A percentile compares a stretch with the other conserved stretches of the same genome.
Conservation (phyloP, 352 stramenopile genomes). For the Globisporangium radiosum region DNA sequence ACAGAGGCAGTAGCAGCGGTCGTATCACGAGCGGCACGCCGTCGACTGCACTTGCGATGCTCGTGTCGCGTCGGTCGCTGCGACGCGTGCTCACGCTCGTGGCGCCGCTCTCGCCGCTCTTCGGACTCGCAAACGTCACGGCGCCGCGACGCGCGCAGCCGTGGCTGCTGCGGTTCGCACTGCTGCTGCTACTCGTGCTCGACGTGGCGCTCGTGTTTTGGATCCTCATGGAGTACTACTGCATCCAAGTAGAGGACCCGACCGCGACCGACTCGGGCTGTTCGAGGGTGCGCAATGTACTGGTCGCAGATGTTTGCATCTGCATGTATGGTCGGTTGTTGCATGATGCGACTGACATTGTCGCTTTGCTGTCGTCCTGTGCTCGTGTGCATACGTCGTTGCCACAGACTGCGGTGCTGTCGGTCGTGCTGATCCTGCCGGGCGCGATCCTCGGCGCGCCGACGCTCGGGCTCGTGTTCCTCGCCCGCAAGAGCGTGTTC, state of each 20-base stretch:
- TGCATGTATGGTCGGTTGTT: neutral
- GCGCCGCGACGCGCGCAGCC: conserved; percentile 10
- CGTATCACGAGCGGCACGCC: neutral
- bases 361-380: neutral
- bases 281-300: conserved; percentile 44
- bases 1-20: no score
- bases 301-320: no score
- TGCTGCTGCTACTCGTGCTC: conserved; percentile 59
- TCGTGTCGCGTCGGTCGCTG: conserved; percentile 12
- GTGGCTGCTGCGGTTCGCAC: conserved; percentile 35
- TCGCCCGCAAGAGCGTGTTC: conserved; percentile 67
- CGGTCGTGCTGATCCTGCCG: conserved; percentile 54
- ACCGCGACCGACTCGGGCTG: conserved; percentile 64
- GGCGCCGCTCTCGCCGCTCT: conserved; percentile 51
- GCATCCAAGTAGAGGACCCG: conserved; percentile 78
- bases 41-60: conserved; percentile 11
- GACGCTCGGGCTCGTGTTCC: conserved; percentile 61
- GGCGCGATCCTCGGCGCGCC: conserved; percentile 50
- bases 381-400: no score
- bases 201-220: conserved; percentile 66
- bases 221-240: conserved; percentile 83
- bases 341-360: neutral
- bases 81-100: conserved; percentile 21
- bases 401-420: conserved; percentile 47
- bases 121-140: conserved; percentile 48